Conservation (phyloP, 129 eudicot genomes). For the Logfia minima region DNA sequence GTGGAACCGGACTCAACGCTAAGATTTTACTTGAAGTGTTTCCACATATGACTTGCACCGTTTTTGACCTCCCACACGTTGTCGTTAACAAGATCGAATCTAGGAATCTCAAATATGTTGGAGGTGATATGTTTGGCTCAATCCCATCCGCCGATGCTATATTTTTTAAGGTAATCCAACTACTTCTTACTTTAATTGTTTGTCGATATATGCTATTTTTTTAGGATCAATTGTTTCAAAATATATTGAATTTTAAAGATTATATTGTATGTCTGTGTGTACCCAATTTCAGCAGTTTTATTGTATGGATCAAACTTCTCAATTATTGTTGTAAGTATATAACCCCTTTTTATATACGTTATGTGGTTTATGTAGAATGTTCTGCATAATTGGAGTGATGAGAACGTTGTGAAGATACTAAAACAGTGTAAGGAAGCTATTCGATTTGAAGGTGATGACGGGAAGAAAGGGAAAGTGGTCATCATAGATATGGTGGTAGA, state of each 20-base stretch:
- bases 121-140: slow-evolving; percentile 45
- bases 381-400: slow-evolving; percentile 40
- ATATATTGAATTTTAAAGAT: too few relatives aligned
- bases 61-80: slow-evolving; percentile 57
- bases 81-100: slow-evolving; percentile 28
- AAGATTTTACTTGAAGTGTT: slow-evolving; percentile 33
- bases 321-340: too few relatives aligned
- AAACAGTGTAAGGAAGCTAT: slow-evolving; percentile 36
- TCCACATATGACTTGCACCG: slow-evolving; percentile 42
- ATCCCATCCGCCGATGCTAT: slow-evolving; percentile 45
- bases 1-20: slow-evolving; percentile 45
- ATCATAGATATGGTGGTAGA: slow-evolving; percentile 39
- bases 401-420: slow-evolving; percentile 32
- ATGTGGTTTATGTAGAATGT: slow-evolving; percentile 20
- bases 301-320: too few relatives aligned
- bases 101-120: slow-evolving; percentile 36
- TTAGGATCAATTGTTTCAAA: too few relatives aligned
- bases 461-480: slow-evolving; percentile 33
- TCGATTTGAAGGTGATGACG: not conserved
- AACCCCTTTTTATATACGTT: too few relatives aligned
- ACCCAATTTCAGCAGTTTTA: too few relatives aligned
- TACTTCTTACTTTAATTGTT: not conserved
- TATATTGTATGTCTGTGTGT: too few relatives aligned
- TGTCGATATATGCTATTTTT: too few relatives aligned
- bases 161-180: slow-evolving; percentile 37